Conservation (phyloP, 805 yeast species). For the Candida awuae region DNA sequence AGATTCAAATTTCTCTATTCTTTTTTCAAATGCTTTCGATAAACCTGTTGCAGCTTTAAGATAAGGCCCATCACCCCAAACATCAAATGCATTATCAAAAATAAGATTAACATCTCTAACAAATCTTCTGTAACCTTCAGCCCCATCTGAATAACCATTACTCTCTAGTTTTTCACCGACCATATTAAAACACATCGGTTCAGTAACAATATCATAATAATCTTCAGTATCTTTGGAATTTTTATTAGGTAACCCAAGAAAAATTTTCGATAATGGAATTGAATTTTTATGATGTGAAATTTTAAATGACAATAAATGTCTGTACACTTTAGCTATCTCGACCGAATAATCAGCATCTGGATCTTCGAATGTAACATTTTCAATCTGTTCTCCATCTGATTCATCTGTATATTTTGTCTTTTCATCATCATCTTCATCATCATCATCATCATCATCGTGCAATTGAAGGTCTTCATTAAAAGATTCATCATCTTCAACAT, state of each 20-base stretch:
- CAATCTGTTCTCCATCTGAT: background rate
- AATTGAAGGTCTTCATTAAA: background rate
- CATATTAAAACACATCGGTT: slow-evolving; percentile 65
- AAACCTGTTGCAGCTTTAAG: slow-evolving; percentile 63
- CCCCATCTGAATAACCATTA: slow-evolving; percentile 41
- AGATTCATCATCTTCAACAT: background rate
- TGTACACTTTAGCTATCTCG: slow-evolving; percentile 11
- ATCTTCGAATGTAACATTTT: slow-evolving; percentile 2
- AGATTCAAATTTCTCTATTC: slow-evolving; percentile 30
- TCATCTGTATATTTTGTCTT: background rate
- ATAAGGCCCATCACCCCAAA: slow-evolving; percentile 69
- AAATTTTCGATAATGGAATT: slow-evolving; percentile 35
- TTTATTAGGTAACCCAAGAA: slow-evolving; percentile 64
- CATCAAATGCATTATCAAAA: slow-evolving; percentile 70
- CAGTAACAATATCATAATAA: slow-evolving; percentile 60
- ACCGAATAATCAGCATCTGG: slow-evolving; percentile 12
- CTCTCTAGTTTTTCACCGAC: slow-evolving; percentile 45
- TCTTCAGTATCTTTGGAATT: slow-evolving; percentile 50
- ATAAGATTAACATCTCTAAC: slow-evolving; percentile 51
- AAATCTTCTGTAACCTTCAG: slow-evolving; percentile 49
- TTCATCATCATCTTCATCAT: slow-evolving; percentile 1
- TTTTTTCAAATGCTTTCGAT: slow-evolving; percentile 40
- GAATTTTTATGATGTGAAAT: slow-evolving; percentile 17
- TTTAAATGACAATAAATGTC: slow-evolving; percentile 12
- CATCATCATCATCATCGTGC: background rate